Evolutionary conservation across 495 filamentous ascomycete genomes (phyloP).

Genomic region (Poronia punctata): DNA sequence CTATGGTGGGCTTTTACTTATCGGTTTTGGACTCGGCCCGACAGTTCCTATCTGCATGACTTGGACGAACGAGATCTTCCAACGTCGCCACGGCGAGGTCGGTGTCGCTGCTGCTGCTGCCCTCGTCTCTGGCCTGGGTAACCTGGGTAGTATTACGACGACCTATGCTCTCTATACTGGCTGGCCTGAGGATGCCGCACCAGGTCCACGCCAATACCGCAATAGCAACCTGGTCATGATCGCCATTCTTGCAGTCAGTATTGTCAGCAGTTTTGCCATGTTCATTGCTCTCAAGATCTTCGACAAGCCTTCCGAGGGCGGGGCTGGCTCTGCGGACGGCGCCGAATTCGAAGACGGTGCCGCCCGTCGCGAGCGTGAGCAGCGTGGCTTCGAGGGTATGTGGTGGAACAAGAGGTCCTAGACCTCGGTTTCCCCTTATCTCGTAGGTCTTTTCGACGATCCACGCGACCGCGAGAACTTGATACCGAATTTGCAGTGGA

Average conservation of each 20-base stretch:
- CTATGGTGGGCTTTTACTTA: constrained; percentile 81
- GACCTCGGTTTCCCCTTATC: not conserved
- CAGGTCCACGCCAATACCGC: constrained; percentile 64
- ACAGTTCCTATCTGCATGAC: constrained; percentile 91
- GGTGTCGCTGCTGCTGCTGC: constrained; percentile 86
- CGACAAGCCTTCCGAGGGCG: constrained; percentile 45
- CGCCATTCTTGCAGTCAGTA: constrained; percentile 72
- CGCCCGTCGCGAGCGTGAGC: constrained; percentile 57
- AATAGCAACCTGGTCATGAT: constrained; percentile 85
- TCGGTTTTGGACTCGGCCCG: constrained; percentile 85
- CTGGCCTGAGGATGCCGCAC: constrained; percentile 65
- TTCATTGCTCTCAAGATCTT: constrained; percentile 55
- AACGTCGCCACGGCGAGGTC: constrained; percentile 81
- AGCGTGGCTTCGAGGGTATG: constrained; percentile 61
- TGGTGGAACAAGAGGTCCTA: constrained; percentile 33
- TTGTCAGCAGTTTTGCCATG: constrained; percentile 62
- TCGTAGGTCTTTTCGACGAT: not conserved
- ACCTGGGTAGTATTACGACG: constrained; percentile 75
- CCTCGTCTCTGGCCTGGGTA: constrained; percentile 78
- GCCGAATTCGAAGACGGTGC: constrained; percentile 64
- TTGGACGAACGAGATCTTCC: constrained; percentile 88
- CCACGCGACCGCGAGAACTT: not conserved
- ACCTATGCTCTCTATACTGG: constrained; percentile 86
- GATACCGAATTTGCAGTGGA: constrained; percentile 7
- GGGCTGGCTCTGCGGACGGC: constrained; percentile 32